A percentile compares a stretch with the other conserved stretches of the same genome.
phyloP scores from a whole-genome alignment of 2,329 filamentous ascomycete genomes.

The Colletotrichum plurivorum region DNA sequence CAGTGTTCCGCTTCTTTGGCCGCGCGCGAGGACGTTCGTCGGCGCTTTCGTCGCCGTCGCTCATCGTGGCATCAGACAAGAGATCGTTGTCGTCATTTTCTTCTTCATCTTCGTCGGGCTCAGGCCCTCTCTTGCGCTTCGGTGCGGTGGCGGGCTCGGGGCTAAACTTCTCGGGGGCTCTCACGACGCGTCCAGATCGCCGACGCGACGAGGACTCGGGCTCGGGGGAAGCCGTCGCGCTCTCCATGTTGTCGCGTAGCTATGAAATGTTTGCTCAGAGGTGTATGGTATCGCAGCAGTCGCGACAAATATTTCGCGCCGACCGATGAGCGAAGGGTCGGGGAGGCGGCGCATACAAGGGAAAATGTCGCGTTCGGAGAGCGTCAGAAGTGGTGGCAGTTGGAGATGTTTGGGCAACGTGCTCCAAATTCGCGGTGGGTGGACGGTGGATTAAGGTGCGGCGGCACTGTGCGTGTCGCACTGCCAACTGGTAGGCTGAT shows the following conservation, averaged over 20 bases:
- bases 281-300: constrained; percentile 22
- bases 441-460: constrained; percentile 13
- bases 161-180: constrained; percentile 71
- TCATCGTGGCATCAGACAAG: constrained; percentile 61
- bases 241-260: constrained; percentile 58
- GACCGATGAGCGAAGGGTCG: constrained; percentile 37
- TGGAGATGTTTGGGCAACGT: constrained; percentile 36
- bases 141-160: constrained; percentile 64
- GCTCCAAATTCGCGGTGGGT: constrained; percentile 34
- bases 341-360: constrained; percentile 33
- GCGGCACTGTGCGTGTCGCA: constrained; percentile 18
- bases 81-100: constrained; percentile 63
- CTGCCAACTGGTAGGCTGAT: not conserved
- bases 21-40: constrained; percentile 45
- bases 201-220: constrained; percentile 69
- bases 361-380: constrained; percentile 34
- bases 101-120: constrained; percentile 62
- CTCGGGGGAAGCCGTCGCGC: constrained; percentile 67
- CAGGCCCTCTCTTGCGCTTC: constrained; percentile 71
- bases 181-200: constrained; percentile 78
- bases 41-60: constrained; percentile 63
- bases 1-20: constrained; percentile 35
- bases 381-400: constrained; percentile 10
- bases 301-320: constrained; percentile 36
- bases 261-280: constrained; percentile 1